Percentiles rank a stretch among this genome's conserved stretches.
Evolutionary conservation across 306 rosid genomes (phyloP).

Genomic region (Rosa rugosa): DNA sequence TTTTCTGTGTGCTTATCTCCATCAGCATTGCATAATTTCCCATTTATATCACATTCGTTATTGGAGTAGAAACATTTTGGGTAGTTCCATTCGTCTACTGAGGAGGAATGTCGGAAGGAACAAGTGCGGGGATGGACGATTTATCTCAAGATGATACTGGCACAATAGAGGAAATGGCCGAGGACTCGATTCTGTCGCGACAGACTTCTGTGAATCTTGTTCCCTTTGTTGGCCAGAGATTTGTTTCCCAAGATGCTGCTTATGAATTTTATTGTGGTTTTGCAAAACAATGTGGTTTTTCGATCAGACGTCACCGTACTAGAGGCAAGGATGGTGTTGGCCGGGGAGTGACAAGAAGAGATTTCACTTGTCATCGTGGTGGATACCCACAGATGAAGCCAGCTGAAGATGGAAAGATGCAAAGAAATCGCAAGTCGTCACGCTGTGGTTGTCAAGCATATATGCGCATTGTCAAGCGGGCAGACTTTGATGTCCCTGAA

Average conservation of each 20-base stretch:
- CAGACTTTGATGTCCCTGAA: conserved; percentile 80
- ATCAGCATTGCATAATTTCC: not conserved
- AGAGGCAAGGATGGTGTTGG: conserved; percentile 95
- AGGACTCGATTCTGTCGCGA: conserved; percentile 69
- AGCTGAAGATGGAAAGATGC: conserved; percentile 74
- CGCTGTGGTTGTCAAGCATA: conserved; percentile 89
- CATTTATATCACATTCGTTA: not conserved
- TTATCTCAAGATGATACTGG: conserved; percentile 75
- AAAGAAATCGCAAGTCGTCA: conserved; percentile 78
- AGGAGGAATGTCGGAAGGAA: conserved; percentile 59
- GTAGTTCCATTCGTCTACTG: conserved; percentile 10
- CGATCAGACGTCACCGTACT: conserved; percentile 80
- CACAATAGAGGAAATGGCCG: conserved; percentile 58
- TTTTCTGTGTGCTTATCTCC: too few species aligned
- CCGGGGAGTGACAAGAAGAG: conserved; percentile 83
- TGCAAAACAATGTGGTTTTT: conserved; percentile 83
- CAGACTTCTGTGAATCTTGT: conserved; percentile 80
- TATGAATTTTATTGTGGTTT: conserved; percentile 86
- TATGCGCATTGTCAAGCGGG: conserved; percentile 76
- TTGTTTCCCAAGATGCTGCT: conserved; percentile 84
- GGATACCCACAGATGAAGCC: conserved; percentile 84
- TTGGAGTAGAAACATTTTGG: not conserved
- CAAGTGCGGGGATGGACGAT: conserved; percentile 61
- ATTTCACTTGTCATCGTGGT: conserved; percentile 87
- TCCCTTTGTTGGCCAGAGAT: conserved; percentile 80